These are phyloP conservation scores for Periconia sp. DNA, from an alignment of 2,329 filamentous ascomycete species.

Conservation along the genomic window DNA sequence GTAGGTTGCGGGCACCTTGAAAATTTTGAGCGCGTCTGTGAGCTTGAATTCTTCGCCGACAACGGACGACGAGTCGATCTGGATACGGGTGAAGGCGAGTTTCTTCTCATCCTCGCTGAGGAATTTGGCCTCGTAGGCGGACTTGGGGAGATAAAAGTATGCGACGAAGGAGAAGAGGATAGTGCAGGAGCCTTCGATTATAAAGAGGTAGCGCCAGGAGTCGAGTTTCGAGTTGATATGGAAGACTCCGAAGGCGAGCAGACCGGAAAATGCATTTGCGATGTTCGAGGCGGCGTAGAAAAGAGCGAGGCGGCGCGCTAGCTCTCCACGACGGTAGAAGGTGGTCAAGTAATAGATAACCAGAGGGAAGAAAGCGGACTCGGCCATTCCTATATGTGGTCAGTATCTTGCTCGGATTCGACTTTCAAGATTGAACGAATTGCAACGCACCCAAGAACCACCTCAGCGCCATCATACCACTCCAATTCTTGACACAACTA, in stretches of 20 bases:
- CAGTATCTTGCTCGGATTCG: conserved; percentile 12
- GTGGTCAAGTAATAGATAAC: conserved; percentile 67
- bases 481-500: conserved; percentile 64
- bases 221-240: conserved; percentile 60
- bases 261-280: conserved; percentile 69
- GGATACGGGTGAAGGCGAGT: conserved; percentile 75
- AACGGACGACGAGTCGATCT: conserved; percentile 73
- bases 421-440: not conserved
- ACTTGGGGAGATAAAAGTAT: conserved; percentile 71
- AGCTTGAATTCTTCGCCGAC: conserved; percentile 64
- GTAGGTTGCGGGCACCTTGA: conserved; percentile 61
- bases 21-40: conserved; percentile 58
- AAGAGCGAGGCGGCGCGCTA: conserved; percentile 72
- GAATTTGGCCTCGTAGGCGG: conserved; percentile 69
- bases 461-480: conserved; percentile 69
- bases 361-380: conserved; percentile 72
- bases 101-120: conserved; percentile 69
- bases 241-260: conserved; percentile 67
- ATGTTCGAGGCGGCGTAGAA: conserved; percentile 81
- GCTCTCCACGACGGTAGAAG: conserved; percentile 74
- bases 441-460: conserved; percentile 66
- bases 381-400: conserved; percentile 57
- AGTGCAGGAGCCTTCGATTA: conserved; percentile 65
- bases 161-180: conserved; percentile 67
- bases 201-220: conserved; percentile 71